Base-by-base conservation (phyloP, 2,329 filamentous ascomycete species). In the Verruconis gallopava region DNA sequence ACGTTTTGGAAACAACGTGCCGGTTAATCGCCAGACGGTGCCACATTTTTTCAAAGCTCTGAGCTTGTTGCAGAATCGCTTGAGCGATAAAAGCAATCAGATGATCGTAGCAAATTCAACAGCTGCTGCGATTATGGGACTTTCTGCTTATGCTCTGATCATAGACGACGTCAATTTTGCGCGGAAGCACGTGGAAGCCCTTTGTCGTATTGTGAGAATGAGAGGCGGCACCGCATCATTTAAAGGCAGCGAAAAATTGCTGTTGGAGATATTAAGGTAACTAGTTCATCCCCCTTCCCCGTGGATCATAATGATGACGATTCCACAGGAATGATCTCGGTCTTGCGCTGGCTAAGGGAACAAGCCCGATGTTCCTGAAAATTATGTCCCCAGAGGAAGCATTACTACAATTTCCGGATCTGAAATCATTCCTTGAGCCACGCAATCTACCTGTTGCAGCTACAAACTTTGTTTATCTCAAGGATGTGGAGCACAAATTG, bases 201-300 rank as follows among this genome's bases (percentile, higher is more conserved):
- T 66, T 14, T 51, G 51, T 14, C 60, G 52, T 44, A 61, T 67
- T 4, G 52, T 64, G 4, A 45, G 52, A 14, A 21, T 66, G 21
- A 56, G 58, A 40, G 63, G 63, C 2, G 62, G 62, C 1, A 25
- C 64, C 2, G 21, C 12, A 9, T 48, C 46, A 1, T 57, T 65
- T 9, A 48, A 39, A 4, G 33, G 51, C 5, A 60, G 58, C 18
- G 35, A 49, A 17, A 65, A 62, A 37, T 52, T 65, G 6, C 35
- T 59, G 3, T 48, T 60, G 9, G 61, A 66, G 37, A 49, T 62
- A 19, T 41, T 57, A 2, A 57, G 53, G 57, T 59, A 47, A 35
- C 45, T 22, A n/a, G n/a, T n/a, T n/a, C 15, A n/a, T 36, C 22
- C 2, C 18, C 17, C 21, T 17, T 28, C 15, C 36, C 12, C 17